These are phyloP conservation scores for Colletotrichum lupini DNA, from an alignment of 2,329 filamentous ascomycete species.

Conservation along the genomic window DNA sequence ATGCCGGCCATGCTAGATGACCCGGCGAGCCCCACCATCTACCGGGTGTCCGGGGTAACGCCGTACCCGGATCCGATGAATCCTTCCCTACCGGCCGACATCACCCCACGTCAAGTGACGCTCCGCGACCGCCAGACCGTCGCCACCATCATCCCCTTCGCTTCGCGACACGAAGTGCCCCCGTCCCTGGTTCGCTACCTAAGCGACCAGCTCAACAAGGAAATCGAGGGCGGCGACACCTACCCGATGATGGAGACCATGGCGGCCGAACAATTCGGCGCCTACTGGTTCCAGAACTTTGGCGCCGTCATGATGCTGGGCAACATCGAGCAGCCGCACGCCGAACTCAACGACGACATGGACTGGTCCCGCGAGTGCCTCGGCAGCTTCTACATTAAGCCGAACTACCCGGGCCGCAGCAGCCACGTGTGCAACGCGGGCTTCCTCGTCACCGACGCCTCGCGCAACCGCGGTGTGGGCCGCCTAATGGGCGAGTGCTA, in stretches of 20 bases:
- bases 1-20: slow-evolving; percentile 87
- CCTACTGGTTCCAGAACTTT: slow-evolving; percentile 94
- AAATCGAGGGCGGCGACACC: slow-evolving; percentile 92
- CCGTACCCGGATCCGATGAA: slow-evolving; percentile 73
- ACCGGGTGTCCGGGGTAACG: slow-evolving; percentile 73
- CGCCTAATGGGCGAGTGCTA: slow-evolving; percentile 82
- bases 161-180: slow-evolving; percentile 81
- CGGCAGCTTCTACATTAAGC: slow-evolving; percentile 94
- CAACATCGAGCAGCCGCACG: slow-evolving; percentile 66
- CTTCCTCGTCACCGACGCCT: slow-evolving; percentile 79
- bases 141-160: slow-evolving; percentile 86
- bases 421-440: slow-evolving; percentile 92
- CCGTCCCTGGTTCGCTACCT: slow-evolving; percentile 80
- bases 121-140: slow-evolving; percentile 86
- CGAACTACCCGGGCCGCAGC: slow-evolving; percentile 90
- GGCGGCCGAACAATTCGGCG: slow-evolving; percentile 77
- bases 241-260: slow-evolving; percentile 88
- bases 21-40: slow-evolving; percentile 76
- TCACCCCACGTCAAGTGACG: slow-evolving; percentile 81
- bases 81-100: slow-evolving; percentile 74
- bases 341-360: slow-evolving; percentile 67
- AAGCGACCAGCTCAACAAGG: slow-evolving; percentile 85
- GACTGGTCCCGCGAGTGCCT: slow-evolving; percentile 87
- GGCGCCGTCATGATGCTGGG: slow-evolving; percentile 89
- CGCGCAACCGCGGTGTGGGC: slow-evolving; percentile 79